Conservation (phyloP, 2,329 filamentous ascomycete species). For the Fusarium liriodendri region DNA sequence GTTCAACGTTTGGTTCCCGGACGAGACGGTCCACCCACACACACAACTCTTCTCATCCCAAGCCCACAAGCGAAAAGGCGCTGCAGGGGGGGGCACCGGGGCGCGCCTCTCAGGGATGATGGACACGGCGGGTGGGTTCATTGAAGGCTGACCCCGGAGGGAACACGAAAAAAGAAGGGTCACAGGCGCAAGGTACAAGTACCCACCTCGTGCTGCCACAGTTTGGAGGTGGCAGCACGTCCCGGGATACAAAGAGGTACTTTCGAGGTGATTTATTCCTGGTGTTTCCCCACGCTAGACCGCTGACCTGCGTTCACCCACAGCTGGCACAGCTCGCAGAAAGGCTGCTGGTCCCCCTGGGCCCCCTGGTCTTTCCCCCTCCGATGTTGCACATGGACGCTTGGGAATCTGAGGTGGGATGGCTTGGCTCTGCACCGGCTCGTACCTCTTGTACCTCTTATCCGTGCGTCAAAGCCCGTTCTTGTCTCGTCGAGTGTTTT, state of each 20-base stretch:
- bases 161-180: conserved; percentile 6
- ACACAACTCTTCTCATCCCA: neutral
- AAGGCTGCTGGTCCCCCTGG: conserved; percentile 9
- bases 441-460: conserved; percentile 22
- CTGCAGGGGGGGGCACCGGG: conserved; percentile 12
- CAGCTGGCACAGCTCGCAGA: conserved; percentile 11
- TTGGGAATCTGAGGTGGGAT: conserved; percentile 34
- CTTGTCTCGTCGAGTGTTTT: conserved; percentile 23
- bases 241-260: conserved; percentile 28
- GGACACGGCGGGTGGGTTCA: conserved; percentile 1
- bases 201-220: neutral
- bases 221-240: conserved; percentile 7
- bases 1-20: conserved; percentile 45
- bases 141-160: conserved; percentile 13
- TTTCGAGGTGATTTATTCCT: conserved; percentile 26
- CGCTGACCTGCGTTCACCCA: conserved; percentile 16
- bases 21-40: conserved; percentile 20
- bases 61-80: conserved; percentile 13
- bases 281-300: conserved; percentile 33
- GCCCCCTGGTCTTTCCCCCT: conserved; percentile 10
- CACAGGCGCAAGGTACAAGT: conserved; percentile 9
- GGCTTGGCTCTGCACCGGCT: conserved; percentile 12
- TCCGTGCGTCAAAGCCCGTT: conserved; percentile 27
- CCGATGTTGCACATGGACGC: conserved; percentile 40
- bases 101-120: neutral